These are phyloP conservation scores for Vigna hirtella DNA, from an alignment of 306 rosid species.

Conservation along the genomic window DNA sequence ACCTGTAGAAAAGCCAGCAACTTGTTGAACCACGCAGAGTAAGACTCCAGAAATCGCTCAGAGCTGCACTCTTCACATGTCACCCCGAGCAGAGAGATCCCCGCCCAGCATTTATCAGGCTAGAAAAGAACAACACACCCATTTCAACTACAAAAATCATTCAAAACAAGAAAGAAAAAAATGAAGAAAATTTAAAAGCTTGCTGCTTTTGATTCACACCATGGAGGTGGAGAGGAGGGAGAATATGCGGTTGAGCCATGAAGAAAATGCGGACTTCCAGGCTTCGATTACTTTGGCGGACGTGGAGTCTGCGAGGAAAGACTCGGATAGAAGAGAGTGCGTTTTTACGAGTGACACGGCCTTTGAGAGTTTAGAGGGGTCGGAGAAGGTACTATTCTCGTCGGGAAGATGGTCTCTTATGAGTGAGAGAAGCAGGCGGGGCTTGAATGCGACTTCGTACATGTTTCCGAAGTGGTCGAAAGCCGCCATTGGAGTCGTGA, in stretches of 20 bases:
- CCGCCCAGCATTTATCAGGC: slow-evolving; percentile 97
- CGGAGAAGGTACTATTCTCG: slow-evolving; percentile 46
- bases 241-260: slow-evolving; percentile 71
- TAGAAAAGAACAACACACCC: slow-evolving; percentile 46
- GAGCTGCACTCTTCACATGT: slow-evolving; percentile 81
- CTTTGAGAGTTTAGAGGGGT: slow-evolving; percentile 55
- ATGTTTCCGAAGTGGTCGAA: slow-evolving; percentile 60
- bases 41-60: slow-evolving; percentile 71
- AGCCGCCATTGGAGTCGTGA: slow-evolving; percentile 57
- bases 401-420: slow-evolving; percentile 64
- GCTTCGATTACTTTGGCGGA: slow-evolving; percentile 48
- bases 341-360: slow-evolving; percentile 60
- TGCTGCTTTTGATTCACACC: slow-evolving; percentile 46
- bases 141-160: slow-evolving; percentile 37
- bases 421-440: slow-evolving; percentile 69
- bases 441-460: slow-evolving; percentile 75
- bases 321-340: slow-evolving; percentile 71
- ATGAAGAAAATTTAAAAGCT: neutral
- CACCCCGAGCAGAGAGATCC: slow-evolving; percentile 80
- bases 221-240: slow-evolving; percentile 53
- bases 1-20: slow-evolving; percentile 79
- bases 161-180: neutral
- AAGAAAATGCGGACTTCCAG: slow-evolving; percentile 76
- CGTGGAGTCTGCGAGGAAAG: slow-evolving; percentile 31
- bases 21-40: slow-evolving; percentile 72